These are phyloP conservation scores for Capsicum pubescens DNA, from an alignment of 257 asterid species.

Conservation along the genomic window DNA sequence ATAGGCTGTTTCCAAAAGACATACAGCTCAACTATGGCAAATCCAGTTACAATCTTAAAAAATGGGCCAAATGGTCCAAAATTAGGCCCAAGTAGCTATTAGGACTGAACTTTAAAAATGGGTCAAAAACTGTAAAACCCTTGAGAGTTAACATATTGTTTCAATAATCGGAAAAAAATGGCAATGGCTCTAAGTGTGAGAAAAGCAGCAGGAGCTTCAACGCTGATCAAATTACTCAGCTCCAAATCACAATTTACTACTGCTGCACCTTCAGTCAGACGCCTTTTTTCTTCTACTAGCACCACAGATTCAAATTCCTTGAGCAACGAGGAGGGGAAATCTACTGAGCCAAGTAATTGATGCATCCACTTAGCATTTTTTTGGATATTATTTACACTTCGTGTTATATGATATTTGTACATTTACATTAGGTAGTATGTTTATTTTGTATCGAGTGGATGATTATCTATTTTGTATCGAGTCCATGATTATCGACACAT, in stretches of 20 bases:
- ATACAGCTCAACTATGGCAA: too few species aligned
- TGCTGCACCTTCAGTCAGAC: not conserved
- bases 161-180: not conserved
- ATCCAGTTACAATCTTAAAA: too few species aligned
- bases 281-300: slow-evolving; percentile 24
- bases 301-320: not conserved
- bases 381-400: not conserved
- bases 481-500: not conserved
- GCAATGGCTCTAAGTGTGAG: slow-evolving; percentile 21
- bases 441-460: not conserved
- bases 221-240: not conserved
- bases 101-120: too few species aligned
- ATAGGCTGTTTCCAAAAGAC: too few species aligned
- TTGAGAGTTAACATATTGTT: not conserved
- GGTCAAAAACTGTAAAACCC: not conserved
- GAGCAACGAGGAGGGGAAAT: not conserved
- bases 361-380: not conserved
- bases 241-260: not conserved
- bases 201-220: slow-evolving; percentile 14
- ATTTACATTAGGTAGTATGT: too few species aligned
- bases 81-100: not conserved
- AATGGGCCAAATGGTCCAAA: slow-evolving; percentile 1
- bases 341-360: slow-evolving; percentile 25
- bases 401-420: not conserved
- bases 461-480: not conserved